These are phyloP conservation scores for Chlamydomonas asymmetrica DNA, from an alignment of 139 green algal genomes.

Conservation along the genomic window DNA sequence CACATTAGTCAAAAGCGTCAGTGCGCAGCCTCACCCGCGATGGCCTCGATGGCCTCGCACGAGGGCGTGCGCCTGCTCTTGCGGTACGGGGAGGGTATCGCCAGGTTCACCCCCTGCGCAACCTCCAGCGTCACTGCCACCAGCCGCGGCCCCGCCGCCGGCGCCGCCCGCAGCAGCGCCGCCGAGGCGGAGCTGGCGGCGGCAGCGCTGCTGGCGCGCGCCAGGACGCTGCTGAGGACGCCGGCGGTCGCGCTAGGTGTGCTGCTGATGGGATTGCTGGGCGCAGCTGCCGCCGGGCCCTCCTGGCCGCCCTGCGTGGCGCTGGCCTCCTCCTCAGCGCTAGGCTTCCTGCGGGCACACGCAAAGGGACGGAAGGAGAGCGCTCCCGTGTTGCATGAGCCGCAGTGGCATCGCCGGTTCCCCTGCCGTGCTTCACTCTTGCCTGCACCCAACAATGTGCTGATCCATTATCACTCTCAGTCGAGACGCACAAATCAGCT, in stretches of 20 bases:
- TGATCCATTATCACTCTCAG: too few species aligned
- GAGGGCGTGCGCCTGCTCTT: constrained; percentile 73
- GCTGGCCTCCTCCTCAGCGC: background rate
- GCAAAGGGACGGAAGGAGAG: constrained; percentile 1
- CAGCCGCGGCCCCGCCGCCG: constrained; percentile 1
- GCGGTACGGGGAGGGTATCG: constrained; percentile 43
- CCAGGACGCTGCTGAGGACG: background rate
- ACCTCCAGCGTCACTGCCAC: constrained; percentile 60
- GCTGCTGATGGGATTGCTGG: background rate
- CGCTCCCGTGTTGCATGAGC: too few species aligned
- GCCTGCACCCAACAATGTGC: too few species aligned
- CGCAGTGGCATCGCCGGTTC: too few species aligned
- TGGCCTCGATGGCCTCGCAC: constrained; percentile 62
- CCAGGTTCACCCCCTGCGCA: constrained; percentile 62
- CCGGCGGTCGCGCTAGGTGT: background rate
- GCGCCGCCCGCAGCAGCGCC: background rate
- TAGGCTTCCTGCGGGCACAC: background rate
- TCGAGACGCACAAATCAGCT: too few species aligned
- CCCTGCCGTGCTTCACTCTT: too few species aligned
- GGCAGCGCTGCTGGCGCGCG: background rate
- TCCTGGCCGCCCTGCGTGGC: too few species aligned
- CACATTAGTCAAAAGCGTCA: too few species aligned
- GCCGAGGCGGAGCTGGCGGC: background rate
- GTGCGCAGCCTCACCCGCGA: constrained; percentile 42
- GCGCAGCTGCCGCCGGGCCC: too few species aligned